Percentiles rank a stretch among this genome's conserved stretches.
These are phyloP conservation scores for Geotrichum restrictum DNA, from an alignment of 1,139 yeast genomes.

Conservation along the genomic window DNA sequence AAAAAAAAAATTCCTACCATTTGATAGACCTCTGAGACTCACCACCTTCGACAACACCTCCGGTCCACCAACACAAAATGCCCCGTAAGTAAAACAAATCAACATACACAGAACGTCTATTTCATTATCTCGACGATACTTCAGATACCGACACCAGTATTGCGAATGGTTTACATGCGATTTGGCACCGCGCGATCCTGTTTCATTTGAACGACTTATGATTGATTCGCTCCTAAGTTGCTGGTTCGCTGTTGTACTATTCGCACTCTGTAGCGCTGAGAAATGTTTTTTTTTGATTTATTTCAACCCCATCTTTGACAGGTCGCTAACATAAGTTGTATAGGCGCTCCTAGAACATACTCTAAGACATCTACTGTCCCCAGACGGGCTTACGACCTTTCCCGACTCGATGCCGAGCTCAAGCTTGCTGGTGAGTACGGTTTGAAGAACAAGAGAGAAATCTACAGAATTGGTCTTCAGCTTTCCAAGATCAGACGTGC, in stretches of 20 bases:
- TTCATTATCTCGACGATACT: too few species aligned
- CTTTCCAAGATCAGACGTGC: slow-evolving; percentile 99
- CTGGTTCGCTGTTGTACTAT: neutral
- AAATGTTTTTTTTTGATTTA: neutral
- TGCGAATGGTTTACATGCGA: neutral
- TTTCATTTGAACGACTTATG: neutral
- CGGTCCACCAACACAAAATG: slow-evolving; percentile 23
- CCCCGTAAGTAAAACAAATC: slow-evolving; percentile 21
- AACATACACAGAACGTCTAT: neutral
- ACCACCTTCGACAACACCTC: slow-evolving; percentile 22
- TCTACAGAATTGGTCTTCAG: slow-evolving; percentile 98
- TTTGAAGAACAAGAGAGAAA: slow-evolving; percentile 99
- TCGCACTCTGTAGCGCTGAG: too few species aligned
- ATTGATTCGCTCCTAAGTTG: neutral
- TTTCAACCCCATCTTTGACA: neutral
- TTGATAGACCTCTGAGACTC: slow-evolving; percentile 20
- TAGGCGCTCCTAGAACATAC: slow-evolving; percentile 80
- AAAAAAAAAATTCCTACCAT: slow-evolving; percentile 18
- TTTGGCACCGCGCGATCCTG: neutral
- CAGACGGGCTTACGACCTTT: slow-evolving; percentile 97
- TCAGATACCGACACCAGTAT: neutral
- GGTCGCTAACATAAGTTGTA: neutral
- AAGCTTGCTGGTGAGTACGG: slow-evolving; percentile 99
- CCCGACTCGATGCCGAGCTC: slow-evolving; percentile 98
- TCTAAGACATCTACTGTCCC: slow-evolving; percentile 99